Conservation (phyloP, 371 early-diverging fungal genomes). For the Syncephalastrum monosporum region DNA sequence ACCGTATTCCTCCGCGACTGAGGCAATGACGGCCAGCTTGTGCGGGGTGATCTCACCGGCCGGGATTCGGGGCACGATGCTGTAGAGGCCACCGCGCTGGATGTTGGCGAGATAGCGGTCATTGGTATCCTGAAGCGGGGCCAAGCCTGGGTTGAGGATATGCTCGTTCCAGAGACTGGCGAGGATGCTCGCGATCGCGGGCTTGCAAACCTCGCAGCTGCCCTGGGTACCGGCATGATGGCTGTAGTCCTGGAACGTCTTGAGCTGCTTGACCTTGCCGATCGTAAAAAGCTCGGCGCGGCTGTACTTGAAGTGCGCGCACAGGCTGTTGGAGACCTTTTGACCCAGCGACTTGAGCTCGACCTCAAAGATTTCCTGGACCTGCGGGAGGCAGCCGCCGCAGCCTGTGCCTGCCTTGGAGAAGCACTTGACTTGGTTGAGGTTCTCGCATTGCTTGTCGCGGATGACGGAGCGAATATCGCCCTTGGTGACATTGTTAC, state of each 20-base stretch:
- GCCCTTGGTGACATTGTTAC: constrained; percentile 68
- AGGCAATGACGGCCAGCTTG: constrained; percentile 55
- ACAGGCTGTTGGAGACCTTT: constrained; percentile 50
- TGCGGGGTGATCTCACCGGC: constrained; percentile 72
- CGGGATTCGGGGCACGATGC: constrained; percentile 66
- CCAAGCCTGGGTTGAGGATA: constrained; percentile 45
- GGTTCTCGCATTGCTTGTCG: constrained; percentile 40
- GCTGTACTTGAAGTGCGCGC: constrained; percentile 62
- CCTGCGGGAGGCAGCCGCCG: constrained; percentile 65
- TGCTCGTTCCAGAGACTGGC: constrained; percentile 69
- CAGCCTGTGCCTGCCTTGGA: constrained; percentile 61
- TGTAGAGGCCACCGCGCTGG: constrained; percentile 69
- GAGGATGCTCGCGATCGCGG: constrained; percentile 64
- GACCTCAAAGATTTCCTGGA: constrained; percentile 53
- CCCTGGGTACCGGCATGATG: constrained; percentile 39
- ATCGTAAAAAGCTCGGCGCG: constrained; percentile 66
- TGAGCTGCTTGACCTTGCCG: constrained; percentile 53
- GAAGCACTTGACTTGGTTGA: constrained; percentile 59
- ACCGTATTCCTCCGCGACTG: constrained; percentile 60
- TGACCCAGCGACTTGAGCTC: constrained; percentile 60
- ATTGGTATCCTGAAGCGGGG: constrained; percentile 67
- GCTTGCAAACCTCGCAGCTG: constrained; percentile 64
- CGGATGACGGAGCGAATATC: constrained; percentile 47
- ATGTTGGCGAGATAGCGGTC: constrained; percentile 73
- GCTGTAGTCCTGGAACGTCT: constrained; percentile 51